Evolutionary conservation across 805 yeast species (phyloP).

Genomic region (Ogataea populi-albae): DNA sequence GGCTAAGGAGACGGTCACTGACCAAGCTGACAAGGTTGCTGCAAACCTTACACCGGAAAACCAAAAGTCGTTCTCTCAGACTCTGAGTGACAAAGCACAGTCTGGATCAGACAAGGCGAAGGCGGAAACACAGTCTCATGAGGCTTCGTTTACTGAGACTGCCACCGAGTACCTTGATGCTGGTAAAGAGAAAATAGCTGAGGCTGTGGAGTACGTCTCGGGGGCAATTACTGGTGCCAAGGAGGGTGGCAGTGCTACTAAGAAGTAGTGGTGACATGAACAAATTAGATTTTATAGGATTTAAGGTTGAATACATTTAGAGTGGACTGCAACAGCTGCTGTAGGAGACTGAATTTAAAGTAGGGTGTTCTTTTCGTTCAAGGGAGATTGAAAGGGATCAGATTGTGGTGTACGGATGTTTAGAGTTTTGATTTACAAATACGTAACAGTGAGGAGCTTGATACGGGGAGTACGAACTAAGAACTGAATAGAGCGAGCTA

Average conservation of each 20-base stretch:
- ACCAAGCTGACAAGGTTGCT: slow-evolving; percentile 61
- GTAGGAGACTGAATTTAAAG: no score
- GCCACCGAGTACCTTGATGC: slow-evolving; percentile 44
- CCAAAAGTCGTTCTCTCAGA: slow-evolving; percentile 68
- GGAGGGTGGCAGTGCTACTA: slow-evolving; percentile 28
- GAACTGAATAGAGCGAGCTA: no score
- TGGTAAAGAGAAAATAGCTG: slow-evolving; percentile 46
- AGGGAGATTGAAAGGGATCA: no score
- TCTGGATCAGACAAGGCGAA: slow-evolving; percentile 47
- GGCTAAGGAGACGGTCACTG: slow-evolving; percentile 72
- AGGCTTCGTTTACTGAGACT: slow-evolving; percentile 38
- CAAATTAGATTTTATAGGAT: no score
- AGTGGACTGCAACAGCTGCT: no score
- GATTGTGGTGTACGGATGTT: no score
- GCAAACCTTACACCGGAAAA: slow-evolving; percentile 58
- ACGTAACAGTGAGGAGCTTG: no score
- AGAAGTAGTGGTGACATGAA: no score
- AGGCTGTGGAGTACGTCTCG: slow-evolving; percentile 52
- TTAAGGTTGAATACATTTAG: no score
- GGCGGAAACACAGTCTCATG: slow-evolving; percentile 12
- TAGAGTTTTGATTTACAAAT: no score
- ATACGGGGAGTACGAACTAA: no score
- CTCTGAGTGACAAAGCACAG: slow-evolving; percentile 44
- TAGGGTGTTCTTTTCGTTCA: no score
- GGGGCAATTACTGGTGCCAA: slow-evolving; percentile 65